phyloP scores from a whole-genome alignment of 1,284 basidiomycete genomes.

The Tilletia caries region DNA sequence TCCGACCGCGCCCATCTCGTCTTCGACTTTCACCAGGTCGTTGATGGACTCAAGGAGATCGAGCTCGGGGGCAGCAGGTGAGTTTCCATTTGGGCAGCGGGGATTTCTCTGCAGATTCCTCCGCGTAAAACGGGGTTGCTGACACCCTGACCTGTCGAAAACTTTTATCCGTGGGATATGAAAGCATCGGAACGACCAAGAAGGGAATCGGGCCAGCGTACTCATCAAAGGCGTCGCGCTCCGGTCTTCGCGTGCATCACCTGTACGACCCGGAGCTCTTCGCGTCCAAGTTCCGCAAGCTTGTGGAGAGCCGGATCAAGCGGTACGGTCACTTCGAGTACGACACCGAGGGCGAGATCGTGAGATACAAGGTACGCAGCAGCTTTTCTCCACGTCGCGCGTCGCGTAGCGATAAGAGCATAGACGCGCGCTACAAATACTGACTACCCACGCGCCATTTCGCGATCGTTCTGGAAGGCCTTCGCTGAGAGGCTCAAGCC shows the following conservation, averaged over 20 bases:
- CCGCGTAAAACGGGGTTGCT: too few relatives aligned
- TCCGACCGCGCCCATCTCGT: conserved; percentile 96
- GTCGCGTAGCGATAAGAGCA: too few relatives aligned
- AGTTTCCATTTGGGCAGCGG: background rate
- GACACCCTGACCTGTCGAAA: too few relatives aligned
- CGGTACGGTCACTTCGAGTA: conserved; percentile 98
- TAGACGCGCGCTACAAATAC: too few relatives aligned
- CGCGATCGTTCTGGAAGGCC: too few relatives aligned
- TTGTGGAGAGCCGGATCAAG: conserved; percentile 96
- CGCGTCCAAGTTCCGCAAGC: conserved; percentile 84
- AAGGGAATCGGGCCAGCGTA: conserved; percentile 98
- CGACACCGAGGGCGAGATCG: conserved; percentile 93
- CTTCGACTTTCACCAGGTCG: conserved; percentile 98
- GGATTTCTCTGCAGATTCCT: background rate
- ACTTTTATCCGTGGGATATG: background rate
- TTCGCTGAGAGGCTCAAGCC: conserved; percentile 83
- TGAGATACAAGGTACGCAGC: conserved; percentile 80
- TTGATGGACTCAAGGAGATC: conserved; percentile 95
- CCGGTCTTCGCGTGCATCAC: conserved; percentile 92
- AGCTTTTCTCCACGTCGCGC: too few relatives aligned
- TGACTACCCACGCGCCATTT: too few relatives aligned
- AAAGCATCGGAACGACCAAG: conserved; percentile 92
- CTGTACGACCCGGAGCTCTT: conserved; percentile 85
- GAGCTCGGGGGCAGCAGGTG: conserved; percentile 75
- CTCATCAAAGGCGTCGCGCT: conserved; percentile 93